Conservation (phyloP, 2,329 filamentous ascomycete species). For the Fusarium austroafricanum region DNA sequence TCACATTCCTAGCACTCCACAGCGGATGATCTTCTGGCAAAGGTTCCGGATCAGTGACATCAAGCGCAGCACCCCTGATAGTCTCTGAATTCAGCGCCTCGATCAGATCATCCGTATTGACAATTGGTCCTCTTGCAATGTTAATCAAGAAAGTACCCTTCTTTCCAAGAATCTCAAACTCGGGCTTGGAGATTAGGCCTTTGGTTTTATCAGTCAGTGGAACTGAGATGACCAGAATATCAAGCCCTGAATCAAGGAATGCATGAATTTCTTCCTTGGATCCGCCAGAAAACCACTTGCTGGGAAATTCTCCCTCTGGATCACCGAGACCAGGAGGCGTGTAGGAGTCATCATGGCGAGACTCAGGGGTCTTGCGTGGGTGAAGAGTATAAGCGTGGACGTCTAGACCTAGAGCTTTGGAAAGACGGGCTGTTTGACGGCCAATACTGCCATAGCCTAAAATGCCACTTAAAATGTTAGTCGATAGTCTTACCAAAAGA, state of each 20-base stretch:
- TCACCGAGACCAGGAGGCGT: slow-evolving; percentile 74
- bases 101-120: slow-evolving; percentile 68
- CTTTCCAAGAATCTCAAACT: slow-evolving; percentile 60
- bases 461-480: slow-evolving; percentile 55
- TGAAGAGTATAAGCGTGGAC: slow-evolving; percentile 81
- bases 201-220: slow-evolving; percentile 63
- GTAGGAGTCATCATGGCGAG: slow-evolving; percentile 72
- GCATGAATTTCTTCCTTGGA: slow-evolving; percentile 58
- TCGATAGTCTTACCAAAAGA: rapidly evolving
- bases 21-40: slow-evolving; percentile 74
- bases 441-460: slow-evolving; percentile 67
- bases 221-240: slow-evolving; percentile 64
- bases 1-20: slow-evolving; percentile 76
- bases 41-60: slow-evolving; percentile 85
- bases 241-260: slow-evolving; percentile 63
- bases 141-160: slow-evolving; percentile 74
- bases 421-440: slow-evolving; percentile 66
- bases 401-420: slow-evolving; percentile 74
- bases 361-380: slow-evolving; percentile 73
- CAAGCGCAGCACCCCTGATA: slow-evolving; percentile 74
- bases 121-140: slow-evolving; percentile 70
- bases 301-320: slow-evolving; percentile 60
- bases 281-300: slow-evolving; percentile 63
- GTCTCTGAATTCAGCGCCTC: slow-evolving; percentile 63
- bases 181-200: slow-evolving; percentile 62